Conservation (phyloP, 2,329 filamentous ascomycete genomes). For the Penicillium sp. region DNA sequence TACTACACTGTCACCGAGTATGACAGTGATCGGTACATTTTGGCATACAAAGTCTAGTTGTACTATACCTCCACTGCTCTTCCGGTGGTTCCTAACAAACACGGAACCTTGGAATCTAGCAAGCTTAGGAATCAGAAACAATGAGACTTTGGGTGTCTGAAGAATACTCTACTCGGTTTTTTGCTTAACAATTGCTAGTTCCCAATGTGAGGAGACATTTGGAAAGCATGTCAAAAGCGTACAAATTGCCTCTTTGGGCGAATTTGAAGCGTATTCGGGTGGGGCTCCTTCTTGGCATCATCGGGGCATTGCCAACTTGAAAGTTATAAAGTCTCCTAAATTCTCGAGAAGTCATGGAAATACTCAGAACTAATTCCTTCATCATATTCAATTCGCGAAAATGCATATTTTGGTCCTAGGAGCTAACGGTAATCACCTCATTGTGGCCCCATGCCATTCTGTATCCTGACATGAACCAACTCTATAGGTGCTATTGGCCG, state of each 20-base stretch:
- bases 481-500: neutral
- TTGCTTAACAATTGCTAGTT: too few relatives aligned
- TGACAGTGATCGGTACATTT: conserved; percentile 8
- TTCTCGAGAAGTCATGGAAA: neutral
- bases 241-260: neutral
- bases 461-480: neutral
- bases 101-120: too few relatives aligned
- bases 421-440: neutral
- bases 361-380: too few relatives aligned
- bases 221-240: neutral
- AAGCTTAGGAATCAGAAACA: too few relatives aligned
- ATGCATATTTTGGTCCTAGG: neutral
- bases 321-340: neutral
- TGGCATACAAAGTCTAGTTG: conserved; percentile 9
- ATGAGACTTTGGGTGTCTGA: too few relatives aligned
- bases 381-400: neutral
- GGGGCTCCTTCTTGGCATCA: neutral
- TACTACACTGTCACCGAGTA: conserved; percentile 29
- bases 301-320: neutral
- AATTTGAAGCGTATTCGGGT: neutral
- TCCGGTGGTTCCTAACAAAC: too few relatives aligned
- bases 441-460: neutral
- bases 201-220: neutral
- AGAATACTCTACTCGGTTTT: neutral
- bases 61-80: too few relatives aligned